Conservation (phyloP, 768 basidiomycete genomes). For the Suillus lakei region DNA sequence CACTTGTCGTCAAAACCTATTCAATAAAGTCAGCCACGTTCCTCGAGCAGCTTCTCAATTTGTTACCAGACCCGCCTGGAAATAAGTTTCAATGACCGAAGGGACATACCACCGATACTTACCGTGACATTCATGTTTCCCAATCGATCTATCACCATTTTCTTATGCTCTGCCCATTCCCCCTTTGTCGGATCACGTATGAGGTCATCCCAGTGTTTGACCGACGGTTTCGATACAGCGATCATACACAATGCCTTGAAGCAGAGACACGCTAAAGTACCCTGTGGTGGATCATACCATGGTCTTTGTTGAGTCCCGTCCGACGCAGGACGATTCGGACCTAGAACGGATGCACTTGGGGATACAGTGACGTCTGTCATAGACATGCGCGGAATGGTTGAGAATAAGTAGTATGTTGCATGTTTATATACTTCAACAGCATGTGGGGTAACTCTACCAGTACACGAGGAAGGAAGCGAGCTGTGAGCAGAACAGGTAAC, state of each 20-base stretch:
- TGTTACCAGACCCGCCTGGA: not conserved
- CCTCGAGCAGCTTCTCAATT: not conserved
- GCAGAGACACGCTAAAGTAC: not conserved
- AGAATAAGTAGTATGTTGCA: not conserved
- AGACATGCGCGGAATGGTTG: not conserved
- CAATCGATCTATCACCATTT: not conserved
- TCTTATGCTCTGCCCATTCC: not conserved
- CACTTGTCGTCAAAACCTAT: slow-evolving; percentile 4
- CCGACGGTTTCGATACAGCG: not conserved
- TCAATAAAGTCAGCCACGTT: not conserved
- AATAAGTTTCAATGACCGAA: not conserved
- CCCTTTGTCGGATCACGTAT: not conserved
- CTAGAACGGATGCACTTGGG: not conserved
- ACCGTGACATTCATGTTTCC: not conserved
- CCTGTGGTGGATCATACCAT: not conserved
- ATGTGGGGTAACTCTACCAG: not conserved
- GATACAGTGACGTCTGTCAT: not conserved
- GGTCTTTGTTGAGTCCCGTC: not conserved
- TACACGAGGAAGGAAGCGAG: not conserved
- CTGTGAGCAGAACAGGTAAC: not conserved
- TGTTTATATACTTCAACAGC: not conserved
- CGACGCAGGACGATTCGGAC: not conserved
- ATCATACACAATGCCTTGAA: not conserved
- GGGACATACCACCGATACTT: not conserved
- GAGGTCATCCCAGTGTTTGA: not conserved